phyloP scores from a whole-genome alignment of 2,329 filamentous ascomycete species.

The Hymenoscyphus repandus region DNA sequence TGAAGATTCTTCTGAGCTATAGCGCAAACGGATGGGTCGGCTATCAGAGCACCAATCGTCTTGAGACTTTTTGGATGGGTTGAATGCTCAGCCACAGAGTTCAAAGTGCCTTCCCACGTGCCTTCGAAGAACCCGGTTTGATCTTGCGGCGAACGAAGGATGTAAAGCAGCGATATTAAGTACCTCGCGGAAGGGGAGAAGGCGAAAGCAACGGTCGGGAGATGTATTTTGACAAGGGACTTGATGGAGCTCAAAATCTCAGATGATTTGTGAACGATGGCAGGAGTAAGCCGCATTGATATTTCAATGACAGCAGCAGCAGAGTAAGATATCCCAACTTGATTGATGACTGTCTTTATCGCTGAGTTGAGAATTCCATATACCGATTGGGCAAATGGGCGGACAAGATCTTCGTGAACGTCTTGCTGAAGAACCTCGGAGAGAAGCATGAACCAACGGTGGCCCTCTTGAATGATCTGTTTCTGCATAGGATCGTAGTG shows the following conservation, averaged over 20 bases:
- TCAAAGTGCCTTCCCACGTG: constrained; percentile 34
- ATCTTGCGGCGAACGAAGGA: constrained; percentile 42
- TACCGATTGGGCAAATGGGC: constrained; percentile 15
- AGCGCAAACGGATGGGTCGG: constrained; percentile 35
- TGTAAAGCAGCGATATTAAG: constrained; percentile 60
- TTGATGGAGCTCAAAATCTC: constrained; percentile 42
- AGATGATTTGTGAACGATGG: constrained; percentile 35
- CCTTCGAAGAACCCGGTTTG: constrained; percentile 25
- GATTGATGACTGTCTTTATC: constrained; percentile 42
- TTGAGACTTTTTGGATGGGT: constrained; percentile 29
- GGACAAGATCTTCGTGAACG: constrained; percentile 14
- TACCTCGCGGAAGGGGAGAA: constrained; percentile 63
- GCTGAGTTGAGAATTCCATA: constrained; percentile 31
- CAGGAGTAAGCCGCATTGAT: constrained; percentile 40
- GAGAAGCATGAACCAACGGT: constrained; percentile 56
- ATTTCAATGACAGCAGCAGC: constrained; percentile 53
- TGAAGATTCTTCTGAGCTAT: constrained; percentile 36
- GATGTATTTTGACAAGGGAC: constrained; percentile 48
- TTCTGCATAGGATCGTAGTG: constrained; percentile 2
- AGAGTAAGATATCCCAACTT: constrained; percentile 64
- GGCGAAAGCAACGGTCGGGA: constrained; percentile 51
- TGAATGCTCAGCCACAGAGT: constrained; percentile 34
- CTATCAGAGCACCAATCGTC: constrained; percentile 43
- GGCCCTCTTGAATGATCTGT: constrained; percentile 56
- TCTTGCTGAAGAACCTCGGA: constrained; percentile 31